Percentiles rank a stretch among this genome's conserved stretches.
These are phyloP conservation scores for Plasmopara muralis DNA, from an alignment of 352 stramenopile genomes.

Conservation along the genomic window DNA sequence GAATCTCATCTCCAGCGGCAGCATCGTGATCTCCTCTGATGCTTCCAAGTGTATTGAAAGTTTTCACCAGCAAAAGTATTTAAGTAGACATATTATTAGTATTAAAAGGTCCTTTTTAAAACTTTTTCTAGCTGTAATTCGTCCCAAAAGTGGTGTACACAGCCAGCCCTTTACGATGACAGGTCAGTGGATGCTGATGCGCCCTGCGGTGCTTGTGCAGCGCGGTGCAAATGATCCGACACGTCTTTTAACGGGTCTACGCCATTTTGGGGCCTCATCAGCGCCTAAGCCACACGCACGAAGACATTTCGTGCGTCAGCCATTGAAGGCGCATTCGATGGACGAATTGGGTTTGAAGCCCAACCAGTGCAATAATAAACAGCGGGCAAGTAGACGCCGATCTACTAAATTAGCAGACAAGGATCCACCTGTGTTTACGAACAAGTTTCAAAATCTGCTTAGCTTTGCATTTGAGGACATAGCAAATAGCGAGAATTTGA, in stretches of 20 bases:
- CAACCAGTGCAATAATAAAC: constrained; percentile 9
- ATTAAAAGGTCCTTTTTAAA: no score
- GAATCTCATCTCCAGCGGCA: background rate
- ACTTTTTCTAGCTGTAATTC: no score
- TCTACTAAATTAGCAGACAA: constrained; percentile 7
- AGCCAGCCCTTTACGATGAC: constrained; percentile 21
- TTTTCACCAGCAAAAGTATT: background rate
- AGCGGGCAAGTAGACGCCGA: constrained; percentile 22
- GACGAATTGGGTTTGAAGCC: constrained; percentile 4
- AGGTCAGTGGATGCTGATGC: constrained; percentile 40
- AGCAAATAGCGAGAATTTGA: constrained; percentile 1
- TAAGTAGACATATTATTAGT: no score
- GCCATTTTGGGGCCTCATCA: constrained; percentile 32
- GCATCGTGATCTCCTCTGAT: constrained; percentile 3
- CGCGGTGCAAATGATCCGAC: constrained; percentile 1
- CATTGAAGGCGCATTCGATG: constrained; percentile 2
- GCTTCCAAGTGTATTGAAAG: constrained; percentile 3
- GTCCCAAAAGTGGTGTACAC: background rate
- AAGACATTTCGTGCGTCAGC: constrained; percentile 37
- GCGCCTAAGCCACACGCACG: constrained; percentile 42
- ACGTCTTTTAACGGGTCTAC: constrained; percentile 7
- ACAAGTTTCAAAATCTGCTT: constrained; percentile 82
- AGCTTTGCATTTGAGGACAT: constrained; percentile 62
- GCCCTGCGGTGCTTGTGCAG: constrained; percentile 18
- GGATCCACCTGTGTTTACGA: constrained; percentile 53